Evolutionary conservation across 2,329 filamentous ascomycete species (phyloP), one percentile per base, ranked within the genome.

Genomic region (Drechslerella dactyloides): DNA sequence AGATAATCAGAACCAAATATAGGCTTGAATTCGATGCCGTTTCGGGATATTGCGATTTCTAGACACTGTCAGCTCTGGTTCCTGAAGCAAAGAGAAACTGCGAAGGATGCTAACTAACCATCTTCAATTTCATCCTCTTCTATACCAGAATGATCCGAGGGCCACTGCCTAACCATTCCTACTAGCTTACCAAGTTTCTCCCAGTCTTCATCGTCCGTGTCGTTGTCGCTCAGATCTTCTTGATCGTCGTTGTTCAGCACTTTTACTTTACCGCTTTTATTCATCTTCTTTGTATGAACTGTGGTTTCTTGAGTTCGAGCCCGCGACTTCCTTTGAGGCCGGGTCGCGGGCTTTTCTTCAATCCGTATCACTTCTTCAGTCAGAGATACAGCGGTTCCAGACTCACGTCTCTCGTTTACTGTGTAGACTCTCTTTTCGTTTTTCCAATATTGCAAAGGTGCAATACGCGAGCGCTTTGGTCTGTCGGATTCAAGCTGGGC

Each of bases 371-470:
- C 21, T 15, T 60, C 33, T 13, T 73, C 60, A 44, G 57, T 52
- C 23, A 58, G 35, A 11, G 59, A 24, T 30, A 66, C 23, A 2
- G 61, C 60, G n/a, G 44, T 27, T 17, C 61, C 60, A 8, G 69
- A 66, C 30, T 55, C 62, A 53, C 37, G 54, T 85, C 84, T 15
- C 83, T 82, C 19, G 77, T 82, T 1, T 84, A 84, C 85, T 84
- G 40, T 83, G 77, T 87, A 90, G 21, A 91, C 85, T 52, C 89
- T 86, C 60, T 85, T 86, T 78, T 97, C 93, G 75, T 92, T 92
- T 76, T 87, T 87, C 93, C 93, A 97, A 78, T 85, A 96, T 24
- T 90, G 87, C 35, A 97, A 81, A 0, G 93, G 94, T 70, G 86
- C 86, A 73, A 91, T 88, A 8, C 90, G 91, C 58, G 87, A 86